Evolutionary conservation across 257 asterid species (phyloP).

Genomic region (Plectranthus barbatus): DNA sequence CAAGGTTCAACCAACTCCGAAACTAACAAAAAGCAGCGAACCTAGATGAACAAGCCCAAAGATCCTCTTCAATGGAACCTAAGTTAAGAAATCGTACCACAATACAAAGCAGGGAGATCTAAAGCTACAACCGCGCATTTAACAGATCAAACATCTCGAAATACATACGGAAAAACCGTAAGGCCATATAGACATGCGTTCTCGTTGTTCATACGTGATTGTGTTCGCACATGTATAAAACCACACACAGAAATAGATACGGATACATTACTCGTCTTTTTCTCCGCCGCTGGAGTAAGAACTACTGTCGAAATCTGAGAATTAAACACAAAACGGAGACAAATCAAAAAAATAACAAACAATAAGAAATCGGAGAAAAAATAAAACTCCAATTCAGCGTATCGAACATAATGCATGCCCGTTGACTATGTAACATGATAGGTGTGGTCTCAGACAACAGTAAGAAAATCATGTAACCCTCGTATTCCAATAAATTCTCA

Average conservation of each 20-base stretch:
- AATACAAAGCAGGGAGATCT: constrained; percentile 27
- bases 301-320: constrained; percentile 65
- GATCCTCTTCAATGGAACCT: constrained; percentile 2
- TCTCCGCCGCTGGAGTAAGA: constrained; percentile 45
- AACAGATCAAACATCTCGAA: not conserved
- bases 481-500: not conserved
- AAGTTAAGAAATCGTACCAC: constrained; percentile 7
- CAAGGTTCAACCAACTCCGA: not conserved
- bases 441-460: not conserved
- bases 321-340: constrained; percentile 13
- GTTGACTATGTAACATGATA: constrained; percentile 2
- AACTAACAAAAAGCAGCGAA: not conserved
- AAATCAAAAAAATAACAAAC: not conserved
- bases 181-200: constrained; percentile 11
- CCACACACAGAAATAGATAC: constrained; percentile 17
- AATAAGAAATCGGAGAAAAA: constrained; percentile 12
- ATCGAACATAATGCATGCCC: constrained; percentile 26
- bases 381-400: constrained; percentile 17
- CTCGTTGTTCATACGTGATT: constrained; percentile 14
- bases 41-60: not conserved
- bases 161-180: constrained; percentile 5
- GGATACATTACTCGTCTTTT: constrained; percentile 53
- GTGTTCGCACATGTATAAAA: constrained; percentile 8
- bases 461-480: not conserved
- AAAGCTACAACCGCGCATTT: constrained; percentile 15